phyloP scores from a whole-genome alignment of 805 yeast genomes.

The Maudiozyma pseudohumilis region DNA sequence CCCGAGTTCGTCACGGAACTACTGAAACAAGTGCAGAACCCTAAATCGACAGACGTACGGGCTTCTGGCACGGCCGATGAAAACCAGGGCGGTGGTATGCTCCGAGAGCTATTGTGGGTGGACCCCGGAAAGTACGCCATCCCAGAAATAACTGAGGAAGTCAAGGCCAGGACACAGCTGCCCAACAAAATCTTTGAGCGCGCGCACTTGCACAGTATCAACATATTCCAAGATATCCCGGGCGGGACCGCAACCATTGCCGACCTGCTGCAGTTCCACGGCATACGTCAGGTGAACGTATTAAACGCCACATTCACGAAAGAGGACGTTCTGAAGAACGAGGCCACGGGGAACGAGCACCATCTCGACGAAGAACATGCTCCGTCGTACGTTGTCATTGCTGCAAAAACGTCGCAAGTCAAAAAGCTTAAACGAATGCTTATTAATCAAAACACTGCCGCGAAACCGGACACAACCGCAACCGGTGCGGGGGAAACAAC shows the following conservation, averaged over 20 bases:
- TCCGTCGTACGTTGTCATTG: slow-evolving; percentile 19
- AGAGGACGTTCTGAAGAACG: slow-evolving; percentile 9
- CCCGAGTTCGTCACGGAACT: slow-evolving; percentile 46
- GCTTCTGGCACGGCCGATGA: too few relatives aligned
- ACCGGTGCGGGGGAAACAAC: too few relatives aligned
- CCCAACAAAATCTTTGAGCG: slow-evolving; percentile 18
- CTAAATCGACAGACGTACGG: too few relatives aligned
- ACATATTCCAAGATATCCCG: slow-evolving; percentile 20
- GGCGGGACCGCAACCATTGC: slow-evolving; percentile 22
- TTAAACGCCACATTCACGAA: slow-evolving; percentile 12
- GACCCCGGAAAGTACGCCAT: slow-evolving; percentile 25
- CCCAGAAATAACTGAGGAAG: slow-evolving; percentile 26
- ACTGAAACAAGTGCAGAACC: slow-evolving; percentile 24
- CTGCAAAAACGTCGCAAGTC: slow-evolving; percentile 23
- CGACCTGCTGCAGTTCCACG: slow-evolving; percentile 21
- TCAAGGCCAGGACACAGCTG: slow-evolving; percentile 10
- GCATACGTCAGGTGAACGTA: slow-evolving; percentile 16
- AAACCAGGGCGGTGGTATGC: neutral
- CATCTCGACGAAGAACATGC: neutral
- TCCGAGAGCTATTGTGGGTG: neutral
- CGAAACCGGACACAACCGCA: too few relatives aligned
- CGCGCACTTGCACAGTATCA: slow-evolving; percentile 13
- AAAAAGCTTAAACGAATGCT: slow-evolving; percentile 16
- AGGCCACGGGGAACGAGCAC: neutral
- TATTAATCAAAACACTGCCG: neutral